These are phyloP conservation scores for Excoecaria cochinchinensis DNA, from an alignment of 345 rosid species.

Conservation along the genomic window DNA sequence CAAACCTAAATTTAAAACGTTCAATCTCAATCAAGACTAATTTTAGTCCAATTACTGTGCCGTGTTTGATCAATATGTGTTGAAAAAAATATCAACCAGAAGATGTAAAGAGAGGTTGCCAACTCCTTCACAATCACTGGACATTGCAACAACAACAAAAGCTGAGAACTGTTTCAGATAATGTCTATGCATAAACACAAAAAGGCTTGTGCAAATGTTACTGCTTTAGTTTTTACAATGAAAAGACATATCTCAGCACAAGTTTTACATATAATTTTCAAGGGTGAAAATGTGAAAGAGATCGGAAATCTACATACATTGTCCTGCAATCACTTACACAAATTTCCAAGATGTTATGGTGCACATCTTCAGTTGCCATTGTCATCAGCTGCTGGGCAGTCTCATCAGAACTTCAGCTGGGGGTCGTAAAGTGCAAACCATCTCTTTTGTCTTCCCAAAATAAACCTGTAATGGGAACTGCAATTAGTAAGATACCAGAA, in stretches of 20 bases:
- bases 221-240: neutral
- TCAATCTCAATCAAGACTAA: no score
- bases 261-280: neutral
- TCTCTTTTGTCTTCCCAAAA: slow-evolving; percentile 96
- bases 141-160: neutral
- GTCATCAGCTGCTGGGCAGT: slow-evolving; percentile 52
- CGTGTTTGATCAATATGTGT: no score
- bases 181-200: neutral
- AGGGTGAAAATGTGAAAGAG: neutral
- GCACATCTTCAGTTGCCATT: neutral
- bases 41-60: no score
- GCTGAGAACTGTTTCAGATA: neutral
- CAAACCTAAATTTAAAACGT: no score
- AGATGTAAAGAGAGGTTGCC: neutral
- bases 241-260: neutral
- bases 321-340: slow-evolving; percentile 4
- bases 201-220: neutral
- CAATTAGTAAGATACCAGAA: neutral
- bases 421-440: slow-evolving; percentile 91
- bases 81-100: neutral
- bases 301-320: neutral
- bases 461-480: slow-evolving; percentile 63
- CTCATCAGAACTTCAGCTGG: slow-evolving; percentile 73
- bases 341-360: neutral
- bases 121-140: neutral